These are phyloP conservation scores for Boletales sp. DNA, from an alignment of 768 basidiomycete species.

Conservation along the genomic window DNA sequence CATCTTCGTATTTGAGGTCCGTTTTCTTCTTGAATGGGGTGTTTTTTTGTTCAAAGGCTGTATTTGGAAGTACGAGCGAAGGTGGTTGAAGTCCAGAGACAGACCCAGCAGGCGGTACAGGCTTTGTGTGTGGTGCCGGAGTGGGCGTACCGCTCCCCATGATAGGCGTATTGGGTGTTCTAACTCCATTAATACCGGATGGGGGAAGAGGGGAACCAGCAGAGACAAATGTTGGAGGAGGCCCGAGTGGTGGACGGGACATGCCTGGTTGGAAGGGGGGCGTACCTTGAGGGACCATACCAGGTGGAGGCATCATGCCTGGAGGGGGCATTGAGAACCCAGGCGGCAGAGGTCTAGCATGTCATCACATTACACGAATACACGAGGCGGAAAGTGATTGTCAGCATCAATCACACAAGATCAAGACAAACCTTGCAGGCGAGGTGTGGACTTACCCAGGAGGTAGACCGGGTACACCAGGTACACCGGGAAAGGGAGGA, in stretches of 20 bases:
- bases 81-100: conserved; percentile 22
- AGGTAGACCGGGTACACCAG: conserved; percentile 49
- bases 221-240: conserved; percentile 36
- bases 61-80: conserved; percentile 49
- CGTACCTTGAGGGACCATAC: conserved; percentile 35
- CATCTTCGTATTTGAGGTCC: conserved; percentile 66
- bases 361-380: conserved; percentile 8
- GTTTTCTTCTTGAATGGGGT: conserved; percentile 75
- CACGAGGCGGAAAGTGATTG: conserved; percentile 6
- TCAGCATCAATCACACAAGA: conserved; percentile 19
- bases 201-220: conserved; percentile 29
- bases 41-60: conserved; percentile 58
- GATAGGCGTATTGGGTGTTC: conserved; percentile 12
- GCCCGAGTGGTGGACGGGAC: conserved; percentile 30
- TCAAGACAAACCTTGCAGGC: conserved; percentile 11
- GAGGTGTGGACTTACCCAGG: conserved; percentile 45
- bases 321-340: conserved; percentile 51
- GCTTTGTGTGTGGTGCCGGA: conserved; percentile 3
- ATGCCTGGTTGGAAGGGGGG: conserved; percentile 38
- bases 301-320: conserved; percentile 35
- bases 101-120: conserved; percentile 18
- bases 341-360: conserved; percentile 45
- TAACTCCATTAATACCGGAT: conserved; percentile 21
- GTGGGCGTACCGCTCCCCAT: conserved; percentile 27
- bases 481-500: conserved; percentile 42